phyloP scores from a whole-genome alignment of 305 asterid species.

The Fraxinus baroniana region DNA sequence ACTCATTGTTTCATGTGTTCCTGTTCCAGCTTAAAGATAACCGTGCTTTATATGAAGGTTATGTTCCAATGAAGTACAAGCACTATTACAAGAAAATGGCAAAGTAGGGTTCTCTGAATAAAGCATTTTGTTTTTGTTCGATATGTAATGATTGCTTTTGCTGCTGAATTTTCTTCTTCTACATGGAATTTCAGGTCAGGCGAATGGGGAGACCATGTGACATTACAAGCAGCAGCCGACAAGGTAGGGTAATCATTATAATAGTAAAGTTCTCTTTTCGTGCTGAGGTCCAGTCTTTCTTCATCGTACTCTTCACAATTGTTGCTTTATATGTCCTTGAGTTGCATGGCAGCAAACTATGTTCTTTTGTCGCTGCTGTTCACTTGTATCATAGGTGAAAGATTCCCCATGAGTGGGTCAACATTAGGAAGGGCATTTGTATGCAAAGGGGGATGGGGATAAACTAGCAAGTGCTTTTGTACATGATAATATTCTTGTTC shows the following conservation, averaged over 20 bases:
- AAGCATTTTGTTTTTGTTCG: conserved; percentile 16
- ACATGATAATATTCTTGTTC: not conserved
- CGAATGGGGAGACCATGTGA: conserved; percentile 78
- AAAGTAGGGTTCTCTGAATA: conserved; percentile 39
- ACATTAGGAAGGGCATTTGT: not conserved
- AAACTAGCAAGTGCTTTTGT: not conserved
- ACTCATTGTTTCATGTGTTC: conserved; percentile 25
- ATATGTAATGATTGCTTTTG: conserved; percentile 5
- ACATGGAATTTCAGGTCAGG: conserved; percentile 44
- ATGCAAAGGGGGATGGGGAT: not conserved
- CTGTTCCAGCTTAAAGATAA: conserved; percentile 55
- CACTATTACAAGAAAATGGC: conserved; percentile 67
- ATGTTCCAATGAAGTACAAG: conserved; percentile 72
- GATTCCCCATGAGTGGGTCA: not conserved
- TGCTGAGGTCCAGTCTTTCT: not conserved
- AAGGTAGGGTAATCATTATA: conserved; percentile 36
- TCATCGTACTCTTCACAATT: conserved; percentile 7
- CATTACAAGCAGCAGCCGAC: conserved; percentile 78
- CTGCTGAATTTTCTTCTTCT: conserved; percentile 19
- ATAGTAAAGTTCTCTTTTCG: conserved; percentile 18
- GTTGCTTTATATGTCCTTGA: not conserved
- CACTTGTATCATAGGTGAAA: conserved; percentile 6
- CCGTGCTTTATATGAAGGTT: conserved; percentile 52
- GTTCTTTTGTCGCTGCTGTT: conserved; percentile 14
- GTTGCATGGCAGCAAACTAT: conserved; percentile 3